Conservation (phyloP, 192 early-diverging fungal genomes). For the Mortierella antarctica region DNA sequence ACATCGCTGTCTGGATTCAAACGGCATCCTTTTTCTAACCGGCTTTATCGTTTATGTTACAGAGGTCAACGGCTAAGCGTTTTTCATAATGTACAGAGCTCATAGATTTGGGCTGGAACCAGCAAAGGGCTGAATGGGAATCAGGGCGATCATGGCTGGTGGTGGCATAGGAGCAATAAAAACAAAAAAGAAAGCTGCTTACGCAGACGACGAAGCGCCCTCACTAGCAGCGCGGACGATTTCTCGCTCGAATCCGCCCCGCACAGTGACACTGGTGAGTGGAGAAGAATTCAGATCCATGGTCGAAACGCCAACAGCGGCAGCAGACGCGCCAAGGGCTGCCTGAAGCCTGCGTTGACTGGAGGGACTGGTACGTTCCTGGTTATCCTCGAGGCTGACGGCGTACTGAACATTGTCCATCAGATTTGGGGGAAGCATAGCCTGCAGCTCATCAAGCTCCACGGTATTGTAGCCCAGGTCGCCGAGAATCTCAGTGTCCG, state of each 20-base stretch:
- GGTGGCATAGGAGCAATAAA: not conserved
- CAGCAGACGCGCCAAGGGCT: not conserved
- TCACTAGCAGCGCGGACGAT: constrained; percentile 20
- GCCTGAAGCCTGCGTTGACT: too few species aligned
- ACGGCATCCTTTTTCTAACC: too few species aligned
- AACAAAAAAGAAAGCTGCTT: not conserved
- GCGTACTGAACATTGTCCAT: constrained; percentile 16
- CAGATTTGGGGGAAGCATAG: constrained; percentile 9
- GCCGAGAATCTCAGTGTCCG: constrained; percentile 41
- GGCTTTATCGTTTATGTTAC: too few species aligned
- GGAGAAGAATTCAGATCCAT: not conserved
- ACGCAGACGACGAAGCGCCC: not conserved
- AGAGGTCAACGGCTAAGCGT: too few species aligned
- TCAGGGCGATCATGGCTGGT: too few species aligned
- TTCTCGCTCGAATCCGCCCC: constrained; percentile 35
- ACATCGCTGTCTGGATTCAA: too few species aligned
- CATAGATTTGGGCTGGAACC: too few species aligned
- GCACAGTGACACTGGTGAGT: constrained; percentile 16
- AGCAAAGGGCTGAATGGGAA: too few species aligned
- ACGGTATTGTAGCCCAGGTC: constrained; percentile 39
- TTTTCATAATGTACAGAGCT: too few species aligned
- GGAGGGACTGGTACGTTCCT: not conserved
- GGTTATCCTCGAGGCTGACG: constrained; percentile 2
- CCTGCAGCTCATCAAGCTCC: constrained; percentile 19
- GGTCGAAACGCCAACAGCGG: not conserved